These are phyloP conservation scores for Xerocomus nothofagi DNA, from an alignment of 1,284 basidiomycete genomes.

Conservation along the genomic window DNA sequence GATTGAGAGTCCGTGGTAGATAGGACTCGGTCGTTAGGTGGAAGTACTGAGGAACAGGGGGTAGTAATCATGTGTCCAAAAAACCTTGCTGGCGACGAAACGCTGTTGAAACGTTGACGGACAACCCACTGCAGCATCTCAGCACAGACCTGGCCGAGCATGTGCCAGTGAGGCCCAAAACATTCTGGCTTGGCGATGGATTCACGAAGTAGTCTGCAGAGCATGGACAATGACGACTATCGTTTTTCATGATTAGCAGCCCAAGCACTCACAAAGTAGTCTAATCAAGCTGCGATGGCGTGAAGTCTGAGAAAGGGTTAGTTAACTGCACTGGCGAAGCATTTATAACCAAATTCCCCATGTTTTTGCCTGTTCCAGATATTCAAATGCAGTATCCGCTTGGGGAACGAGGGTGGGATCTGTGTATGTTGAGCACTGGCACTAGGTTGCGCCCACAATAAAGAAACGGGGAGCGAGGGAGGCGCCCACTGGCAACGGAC, in stretches of 20 bases:
- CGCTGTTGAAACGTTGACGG: constrained; percentile 68
- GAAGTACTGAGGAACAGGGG: constrained; percentile 61
- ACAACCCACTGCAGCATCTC: constrained; percentile 89
- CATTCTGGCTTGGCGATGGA: constrained; percentile 85
- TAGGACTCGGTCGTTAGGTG: constrained; percentile 75
- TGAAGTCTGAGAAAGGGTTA: constrained; percentile 53
- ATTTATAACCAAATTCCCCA: constrained; percentile 62
- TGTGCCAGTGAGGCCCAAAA: constrained; percentile 87
- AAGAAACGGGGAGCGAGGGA: too few species aligned
- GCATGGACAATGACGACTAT: constrained; percentile 88
- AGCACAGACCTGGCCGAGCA: constrained; percentile 93
- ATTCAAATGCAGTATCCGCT: constrained; percentile 47
- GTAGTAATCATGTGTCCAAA: constrained; percentile 74
- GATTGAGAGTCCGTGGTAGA: constrained; percentile 39
- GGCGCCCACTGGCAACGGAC: constrained; percentile 52
- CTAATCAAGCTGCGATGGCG: constrained; percentile 72
- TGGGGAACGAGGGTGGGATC: constrained; percentile 66
- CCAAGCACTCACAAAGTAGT: constrained; percentile 91
- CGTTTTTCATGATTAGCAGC: constrained; percentile 74
- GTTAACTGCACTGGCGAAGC: background rate
- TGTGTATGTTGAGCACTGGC: background rate
- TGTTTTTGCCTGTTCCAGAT: constrained; percentile 64
- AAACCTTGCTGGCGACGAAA: constrained; percentile 81
- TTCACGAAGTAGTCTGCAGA: constrained; percentile 80
- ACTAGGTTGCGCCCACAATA: background rate